Conservation (phyloP, 108 stramenopile species). For the Fistulifera pelliculosa region DNA sequence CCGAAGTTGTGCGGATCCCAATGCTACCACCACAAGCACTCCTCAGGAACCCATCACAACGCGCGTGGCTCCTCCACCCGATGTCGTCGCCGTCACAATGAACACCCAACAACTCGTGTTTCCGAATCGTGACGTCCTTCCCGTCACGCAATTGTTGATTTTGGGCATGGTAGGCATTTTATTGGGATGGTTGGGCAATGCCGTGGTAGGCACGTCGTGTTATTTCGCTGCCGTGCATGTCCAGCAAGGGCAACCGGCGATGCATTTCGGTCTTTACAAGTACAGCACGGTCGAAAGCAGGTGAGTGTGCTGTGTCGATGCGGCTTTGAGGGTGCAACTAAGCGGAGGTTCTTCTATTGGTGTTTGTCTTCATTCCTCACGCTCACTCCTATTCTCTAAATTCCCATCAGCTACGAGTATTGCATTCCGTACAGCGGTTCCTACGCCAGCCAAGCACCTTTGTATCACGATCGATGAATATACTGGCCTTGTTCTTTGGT, state of each 20-base stretch:
- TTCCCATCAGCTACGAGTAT: conserved; percentile 27
- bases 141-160: conserved; percentile 33
- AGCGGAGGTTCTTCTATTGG: too few species aligned
- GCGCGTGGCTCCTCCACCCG: not conserved
- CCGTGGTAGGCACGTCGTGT: conserved; percentile 30
- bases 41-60: not conserved
- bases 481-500: conserved; percentile 20
- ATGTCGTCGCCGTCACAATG: conserved; percentile 16
- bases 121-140: conserved; percentile 13
- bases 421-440: conserved; percentile 30
- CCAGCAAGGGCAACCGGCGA: conserved; percentile 13
- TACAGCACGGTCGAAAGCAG: conserved; percentile 39
- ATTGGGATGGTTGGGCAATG: conserved; percentile 28
- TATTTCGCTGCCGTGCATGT: conserved; percentile 32
- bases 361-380: too few species aligned
- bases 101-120: conserved; percentile 15
- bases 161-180: conserved; percentile 29
- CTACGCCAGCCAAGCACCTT: conserved; percentile 17
- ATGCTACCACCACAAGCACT: conserved; percentile 4
- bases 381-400: too few species aligned
- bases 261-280: conserved; percentile 50
- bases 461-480: conserved; percentile 19
- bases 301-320: conserved; percentile 4
- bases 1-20: conserved; percentile 28
- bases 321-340: too few species aligned